phyloP scores from a whole-genome alignment of 345 rosid genomes.

The Sisymbrium irio region DNA sequence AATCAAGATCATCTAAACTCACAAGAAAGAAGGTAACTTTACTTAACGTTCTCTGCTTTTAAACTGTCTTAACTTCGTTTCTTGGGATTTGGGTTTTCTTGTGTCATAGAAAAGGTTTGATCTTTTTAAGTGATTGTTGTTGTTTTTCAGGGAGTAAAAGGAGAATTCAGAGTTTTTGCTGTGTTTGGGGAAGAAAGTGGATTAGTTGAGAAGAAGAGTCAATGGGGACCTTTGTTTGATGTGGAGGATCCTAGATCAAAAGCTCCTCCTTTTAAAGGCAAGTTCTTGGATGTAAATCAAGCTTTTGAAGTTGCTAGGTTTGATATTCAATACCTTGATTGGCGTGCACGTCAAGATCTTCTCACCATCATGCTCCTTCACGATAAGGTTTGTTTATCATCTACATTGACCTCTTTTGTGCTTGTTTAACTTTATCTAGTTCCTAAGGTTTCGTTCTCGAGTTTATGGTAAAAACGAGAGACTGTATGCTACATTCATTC shows the following conservation, averaged over 20 bases:
- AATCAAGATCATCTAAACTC: conserved; percentile 48
- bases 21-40: conserved; percentile 56
- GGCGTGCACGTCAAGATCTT: conserved; percentile 98
- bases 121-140: conserved; percentile 5
- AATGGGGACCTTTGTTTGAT: conserved; percentile 72
- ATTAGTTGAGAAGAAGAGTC: conserved; percentile 64
- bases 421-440: not conserved
- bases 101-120: not conserved
- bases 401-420: conserved; percentile 9
- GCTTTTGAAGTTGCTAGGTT: conserved; percentile 91
- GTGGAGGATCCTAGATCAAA: conserved; percentile 97
- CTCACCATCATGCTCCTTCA: conserved; percentile 90
- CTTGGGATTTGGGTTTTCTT: not conserved
- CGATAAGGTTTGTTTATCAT: conserved; percentile 63
- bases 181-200: conserved; percentile 71
- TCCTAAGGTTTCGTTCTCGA: not conserved
- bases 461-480: not conserved
- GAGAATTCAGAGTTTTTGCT: conserved; percentile 72
- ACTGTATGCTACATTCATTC: not conserved
- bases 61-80: not conserved
- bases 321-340: conserved; percentile 88
- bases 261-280: conserved; percentile 77
- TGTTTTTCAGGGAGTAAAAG: conserved; percentile 55
- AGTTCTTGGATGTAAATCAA: conserved; percentile 79
- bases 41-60: not conserved